Evolutionary conservation across 2,329 filamentous ascomycete species (phyloP).

Genomic region (Hypoxylon sp.): DNA sequence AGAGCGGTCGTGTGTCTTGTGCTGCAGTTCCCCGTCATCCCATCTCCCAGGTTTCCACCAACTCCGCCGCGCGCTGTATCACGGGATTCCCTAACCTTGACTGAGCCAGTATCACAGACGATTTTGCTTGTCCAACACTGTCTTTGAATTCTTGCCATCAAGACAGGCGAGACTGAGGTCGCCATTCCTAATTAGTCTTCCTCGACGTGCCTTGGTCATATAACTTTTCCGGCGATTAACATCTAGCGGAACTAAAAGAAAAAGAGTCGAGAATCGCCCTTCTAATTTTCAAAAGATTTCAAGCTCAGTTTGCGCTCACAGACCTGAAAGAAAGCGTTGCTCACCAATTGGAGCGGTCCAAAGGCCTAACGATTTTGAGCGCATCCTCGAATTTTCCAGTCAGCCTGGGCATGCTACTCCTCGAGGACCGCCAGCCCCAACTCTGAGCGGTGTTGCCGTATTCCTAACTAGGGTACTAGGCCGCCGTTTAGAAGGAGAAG

Average conservation of each 20-base stretch:
- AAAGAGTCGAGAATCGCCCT: conserved; percentile 27
- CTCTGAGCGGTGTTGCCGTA: conserved; percentile 41
- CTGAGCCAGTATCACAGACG: conserved; percentile 66
- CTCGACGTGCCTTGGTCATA: conserved; percentile 43
- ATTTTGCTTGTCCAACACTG: conserved; percentile 67
- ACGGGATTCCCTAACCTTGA: conserved; percentile 62
- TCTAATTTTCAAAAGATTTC: conserved; percentile 24
- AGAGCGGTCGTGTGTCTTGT: conserved; percentile 54
- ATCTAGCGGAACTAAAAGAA: conserved; percentile 32
- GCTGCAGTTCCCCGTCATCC: conserved; percentile 65
- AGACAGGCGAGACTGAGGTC: conserved; percentile 43
- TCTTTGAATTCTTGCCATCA: conserved; percentile 55
- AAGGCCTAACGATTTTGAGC: conserved; percentile 32
- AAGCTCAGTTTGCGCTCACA: conserved; percentile 29
- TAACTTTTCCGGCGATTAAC: conserved; percentile 47
- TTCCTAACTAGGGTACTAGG: conserved; percentile 42
- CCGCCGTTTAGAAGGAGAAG: conserved; percentile 50
- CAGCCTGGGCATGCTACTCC: conserved; percentile 47
- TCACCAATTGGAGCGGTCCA: conserved; percentile 40
- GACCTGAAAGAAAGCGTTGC: conserved; percentile 35
- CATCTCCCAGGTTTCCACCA: conserved; percentile 60
- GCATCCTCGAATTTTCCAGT: conserved; percentile 41
- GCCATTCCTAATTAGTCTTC: conserved; percentile 41
- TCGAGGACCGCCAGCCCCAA: conserved; percentile 35
- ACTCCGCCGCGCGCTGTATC: conserved; percentile 66